Evolutionary conservation across 2,329 filamentous ascomycete species (phyloP).

Genomic region (Hymenoscyphus repandus): DNA sequence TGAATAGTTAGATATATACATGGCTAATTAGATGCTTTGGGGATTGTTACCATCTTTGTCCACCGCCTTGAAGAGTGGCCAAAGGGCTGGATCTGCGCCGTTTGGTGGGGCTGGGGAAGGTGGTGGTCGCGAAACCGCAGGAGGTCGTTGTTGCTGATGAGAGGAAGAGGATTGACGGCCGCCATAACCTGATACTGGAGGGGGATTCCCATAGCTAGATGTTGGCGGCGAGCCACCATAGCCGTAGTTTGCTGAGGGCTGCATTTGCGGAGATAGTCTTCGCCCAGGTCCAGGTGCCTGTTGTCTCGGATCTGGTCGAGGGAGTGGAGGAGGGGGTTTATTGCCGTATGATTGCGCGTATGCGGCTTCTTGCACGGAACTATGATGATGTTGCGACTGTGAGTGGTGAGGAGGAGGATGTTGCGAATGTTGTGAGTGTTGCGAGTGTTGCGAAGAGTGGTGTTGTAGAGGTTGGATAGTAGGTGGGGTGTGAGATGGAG

Average conservation of each 20-base stretch:
- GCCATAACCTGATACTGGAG: constrained; percentile 37
- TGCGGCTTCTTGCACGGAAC: constrained; percentile 20
- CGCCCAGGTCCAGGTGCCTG: constrained; percentile 9
- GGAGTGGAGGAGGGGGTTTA: constrained; percentile 28
- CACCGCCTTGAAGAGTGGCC: constrained; percentile 83
- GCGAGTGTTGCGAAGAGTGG: constrained; percentile 41
- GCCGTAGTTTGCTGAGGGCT: constrained; percentile 21
- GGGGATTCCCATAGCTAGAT: constrained; percentile 38
- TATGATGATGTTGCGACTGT: constrained; percentile 28
- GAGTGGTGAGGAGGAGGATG: constrained; percentile 31
- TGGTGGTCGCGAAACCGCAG: constrained; percentile 58
- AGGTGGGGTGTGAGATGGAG: constrained; percentile 13
- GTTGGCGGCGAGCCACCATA: constrained; percentile 32
- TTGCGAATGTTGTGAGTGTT: constrained; percentile 39
- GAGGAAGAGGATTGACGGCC: constrained; percentile 29
- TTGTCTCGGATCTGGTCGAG: constrained; percentile 11
- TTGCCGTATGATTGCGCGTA: constrained; percentile 23
- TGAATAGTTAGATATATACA: constrained; percentile 10
- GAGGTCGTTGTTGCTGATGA: constrained; percentile 38
- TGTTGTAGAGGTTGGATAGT: constrained; percentile 38
- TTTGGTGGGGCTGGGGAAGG: constrained; percentile 54
- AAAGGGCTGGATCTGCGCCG: constrained; percentile 65
- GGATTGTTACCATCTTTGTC: constrained; percentile 67
- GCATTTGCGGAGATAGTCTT: constrained; percentile 24
- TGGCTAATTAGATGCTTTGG: not conserved